These are phyloP conservation scores for Cyathus striatus DNA, from an alignment of 768 basidiomycete genomes.

Conservation along the genomic window DNA sequence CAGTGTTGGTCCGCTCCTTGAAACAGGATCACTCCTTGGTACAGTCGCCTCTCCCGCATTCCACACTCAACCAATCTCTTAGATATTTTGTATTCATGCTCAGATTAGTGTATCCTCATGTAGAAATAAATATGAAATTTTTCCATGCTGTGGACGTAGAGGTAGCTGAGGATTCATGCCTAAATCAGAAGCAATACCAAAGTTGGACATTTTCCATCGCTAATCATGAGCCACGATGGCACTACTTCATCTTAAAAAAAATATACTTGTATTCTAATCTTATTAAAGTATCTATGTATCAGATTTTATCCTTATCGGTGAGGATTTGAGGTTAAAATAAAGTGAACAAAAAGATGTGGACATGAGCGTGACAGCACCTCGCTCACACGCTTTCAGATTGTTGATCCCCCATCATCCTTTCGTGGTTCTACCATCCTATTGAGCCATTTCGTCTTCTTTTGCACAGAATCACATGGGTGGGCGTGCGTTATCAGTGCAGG, in stretches of 20 bases:
- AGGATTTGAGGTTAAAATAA: not conserved
- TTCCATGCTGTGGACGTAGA: not conserved
- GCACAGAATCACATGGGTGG: not conserved
- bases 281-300: not conserved
- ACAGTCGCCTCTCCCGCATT: not conserved
- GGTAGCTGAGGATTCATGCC: not conserved
- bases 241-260: not conserved
- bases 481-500: not conserved
- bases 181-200: not conserved
- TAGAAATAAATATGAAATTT: not conserved
- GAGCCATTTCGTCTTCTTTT: not conserved
- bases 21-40: not conserved
- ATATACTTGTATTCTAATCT: not conserved
- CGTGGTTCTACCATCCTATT: not conserved
- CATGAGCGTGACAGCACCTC: not conserved
- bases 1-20: not conserved
- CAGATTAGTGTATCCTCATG: not conserved
- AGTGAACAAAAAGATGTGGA: not conserved
- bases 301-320: not conserved
- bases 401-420: not conserved
- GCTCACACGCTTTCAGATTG: not conserved
- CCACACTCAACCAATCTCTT: not conserved
- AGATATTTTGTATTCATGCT: not conserved
- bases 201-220: not conserved
- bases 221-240: not conserved